Conservation (phyloP, 257 asterid genomes). For the Solanum raphanifolium region DNA sequence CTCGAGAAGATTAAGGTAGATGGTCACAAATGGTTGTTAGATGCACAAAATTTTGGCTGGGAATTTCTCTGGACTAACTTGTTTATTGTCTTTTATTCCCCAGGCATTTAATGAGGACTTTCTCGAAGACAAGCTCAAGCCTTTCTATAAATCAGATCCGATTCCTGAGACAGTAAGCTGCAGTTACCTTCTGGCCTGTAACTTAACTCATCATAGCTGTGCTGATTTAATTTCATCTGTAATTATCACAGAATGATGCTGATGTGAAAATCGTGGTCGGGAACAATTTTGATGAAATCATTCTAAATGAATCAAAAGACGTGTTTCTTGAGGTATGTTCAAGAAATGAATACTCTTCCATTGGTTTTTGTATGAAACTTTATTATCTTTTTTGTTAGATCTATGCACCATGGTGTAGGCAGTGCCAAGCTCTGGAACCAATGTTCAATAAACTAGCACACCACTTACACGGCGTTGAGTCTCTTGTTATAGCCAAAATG, state of each 20-base stretch:
- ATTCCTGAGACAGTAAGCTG: constrained; percentile 67
- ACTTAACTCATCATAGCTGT: background rate
- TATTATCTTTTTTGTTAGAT: constrained; percentile 24
- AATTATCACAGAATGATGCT: constrained; percentile 30
- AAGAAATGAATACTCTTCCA: background rate
- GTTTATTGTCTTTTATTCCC: constrained; percentile 3
- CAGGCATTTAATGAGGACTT: constrained; percentile 69
- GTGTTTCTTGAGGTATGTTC: constrained; percentile 83
- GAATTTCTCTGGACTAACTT: background rate
- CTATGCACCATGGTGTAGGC: constrained; percentile 98
- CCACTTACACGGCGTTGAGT: constrained; percentile 56
- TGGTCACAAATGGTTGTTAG: background rate
- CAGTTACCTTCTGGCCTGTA: background rate
- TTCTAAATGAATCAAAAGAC: constrained; percentile 77
- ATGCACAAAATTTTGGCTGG: background rate
- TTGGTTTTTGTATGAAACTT: background rate
- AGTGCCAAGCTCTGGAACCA: constrained; percentile 88
- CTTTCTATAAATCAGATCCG: constrained; percentile 87
- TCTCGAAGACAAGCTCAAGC: constrained; percentile 63
- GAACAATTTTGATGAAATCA: constrained; percentile 13
- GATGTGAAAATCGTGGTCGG: constrained; percentile 65
- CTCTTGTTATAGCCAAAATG: constrained; percentile 71
- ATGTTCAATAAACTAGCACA: constrained; percentile 76
- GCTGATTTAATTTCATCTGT: background rate
- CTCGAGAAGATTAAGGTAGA: constrained; percentile 67